Conservation (phyloP, 768 basidiomycete species). For the Phlebiopsis gigantea region DNA sequence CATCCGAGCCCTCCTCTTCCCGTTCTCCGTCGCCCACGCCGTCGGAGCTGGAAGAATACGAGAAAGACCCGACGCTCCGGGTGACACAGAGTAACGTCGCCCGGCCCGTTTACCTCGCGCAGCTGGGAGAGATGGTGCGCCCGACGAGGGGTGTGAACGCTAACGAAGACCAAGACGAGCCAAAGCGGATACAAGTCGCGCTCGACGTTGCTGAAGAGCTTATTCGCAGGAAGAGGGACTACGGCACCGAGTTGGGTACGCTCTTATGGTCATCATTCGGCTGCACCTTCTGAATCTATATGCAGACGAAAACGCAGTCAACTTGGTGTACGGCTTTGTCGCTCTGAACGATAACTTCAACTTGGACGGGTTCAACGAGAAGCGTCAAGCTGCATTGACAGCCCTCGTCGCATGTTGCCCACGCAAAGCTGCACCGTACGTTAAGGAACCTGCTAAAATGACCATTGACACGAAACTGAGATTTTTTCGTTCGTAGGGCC, state of each 20-base stretch:
- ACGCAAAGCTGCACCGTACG: slow-evolving; percentile 74
- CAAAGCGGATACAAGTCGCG: slow-evolving; percentile 76
- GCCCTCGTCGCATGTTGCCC: slow-evolving; percentile 83
- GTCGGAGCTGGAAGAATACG: slow-evolving; percentile 76
- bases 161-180: slow-evolving; percentile 58
- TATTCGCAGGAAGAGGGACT: slow-evolving; percentile 76
- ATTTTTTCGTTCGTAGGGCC: slow-evolving; percentile 39
- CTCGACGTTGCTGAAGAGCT: slow-evolving; percentile 76
- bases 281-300: background rate
- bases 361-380: slow-evolving; percentile 69
- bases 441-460: slow-evolving; percentile 15
- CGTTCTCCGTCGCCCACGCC: slow-evolving; percentile 79
- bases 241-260: slow-evolving; percentile 86
- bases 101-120: slow-evolving; percentile 87
- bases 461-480: background rate
- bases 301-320: slow-evolving; percentile 85
- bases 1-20: slow-evolving; percentile 53
- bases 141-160: slow-evolving; percentile 44
- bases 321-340: slow-evolving; percentile 68
- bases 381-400: slow-evolving; percentile 69
- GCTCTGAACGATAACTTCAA: slow-evolving; percentile 82
- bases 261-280: slow-evolving; percentile 1
- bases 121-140: slow-evolving; percentile 75
- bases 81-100: slow-evolving; percentile 62
- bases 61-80: slow-evolving; percentile 77